Evolutionary conservation across 1,139 yeast genomes (phyloP), one percentile per base, ranked within the genome.

Genomic region (Debaryomyces psychrophilus): DNA sequence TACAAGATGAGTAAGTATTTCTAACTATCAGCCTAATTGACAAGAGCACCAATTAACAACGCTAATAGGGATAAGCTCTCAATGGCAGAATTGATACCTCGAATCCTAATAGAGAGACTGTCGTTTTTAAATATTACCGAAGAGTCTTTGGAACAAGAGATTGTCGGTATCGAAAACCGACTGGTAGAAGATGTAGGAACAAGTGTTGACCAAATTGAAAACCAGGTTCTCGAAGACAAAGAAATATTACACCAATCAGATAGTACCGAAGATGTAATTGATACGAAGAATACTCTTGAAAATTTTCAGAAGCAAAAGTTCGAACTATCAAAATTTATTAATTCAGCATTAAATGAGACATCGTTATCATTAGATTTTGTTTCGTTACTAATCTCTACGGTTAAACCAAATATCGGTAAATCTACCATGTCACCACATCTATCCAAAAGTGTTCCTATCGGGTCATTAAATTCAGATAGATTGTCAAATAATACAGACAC

Each of bases 371-470:
- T 92, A 48, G 99, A 93, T 60, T 88, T 92, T 56, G 86, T 92
- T 1, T 89, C 97, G 2, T 72, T 93, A 49, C 68, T 95, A 46
- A 73, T 93, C 39, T 86, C 97, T n/a, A 79, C 90, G 12, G 81
- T 82, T 9, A 78, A 93, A 50, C 97, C 97, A 2, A 87, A 87
- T 18, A 85, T 93, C 1, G 96, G 95, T 1, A 79, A 87, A 34
- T 77, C 92, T 2, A 88, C 97, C 4, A 89, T 93, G 82, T 90
- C 97, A 1, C 93, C 97, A 1, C 92, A 85, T 64, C 71, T 93
- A 51, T 81, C 83, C 54, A 86, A 88, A 54, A 82, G 80, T 48
- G 87, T 87, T 0, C 90, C 96, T 1, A 71, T 85, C 9, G 96
- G 95, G 0, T 85, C 97, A 0, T 71, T 93, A 44, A 86, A 85